phyloP scores from a whole-genome alignment of 192 early-diverging fungal genomes.

The Linderina pennispora region DNA sequence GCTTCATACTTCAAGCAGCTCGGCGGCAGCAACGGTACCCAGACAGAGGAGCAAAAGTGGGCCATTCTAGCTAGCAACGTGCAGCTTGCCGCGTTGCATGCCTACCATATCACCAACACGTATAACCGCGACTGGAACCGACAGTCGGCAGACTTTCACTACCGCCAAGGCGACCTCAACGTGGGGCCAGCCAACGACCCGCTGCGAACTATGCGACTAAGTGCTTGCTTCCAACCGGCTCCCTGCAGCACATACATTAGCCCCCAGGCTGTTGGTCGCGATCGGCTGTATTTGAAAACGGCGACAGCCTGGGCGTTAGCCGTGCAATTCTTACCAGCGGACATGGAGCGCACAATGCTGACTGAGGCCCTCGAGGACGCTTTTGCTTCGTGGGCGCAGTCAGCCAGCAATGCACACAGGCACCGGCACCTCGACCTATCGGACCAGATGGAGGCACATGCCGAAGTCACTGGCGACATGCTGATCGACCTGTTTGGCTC shows the following conservation, averaged over 20 bases:
- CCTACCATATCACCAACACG: constrained; percentile 36
- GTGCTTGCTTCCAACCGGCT: constrained; percentile 24
- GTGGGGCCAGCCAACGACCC: constrained; percentile 44
- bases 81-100: constrained; percentile 24
- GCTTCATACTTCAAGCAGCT: background rate
- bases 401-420: constrained; percentile 9
- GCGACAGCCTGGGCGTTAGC: constrained; percentile 30
- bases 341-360: constrained; percentile 41
- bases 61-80: constrained; percentile 12
- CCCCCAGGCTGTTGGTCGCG: constrained; percentile 17
- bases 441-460: constrained; percentile 38
- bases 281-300: constrained; percentile 32
- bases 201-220: constrained; percentile 21
- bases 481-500: constrained; percentile 40
- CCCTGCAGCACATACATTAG: constrained; percentile 34
- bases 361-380: constrained; percentile 41
- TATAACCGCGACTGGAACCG: constrained; percentile 40
- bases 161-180: constrained; percentile 33
- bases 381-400: constrained; percentile 39
- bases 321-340: constrained; percentile 33
- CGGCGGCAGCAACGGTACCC: background rate
- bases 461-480: constrained; percentile 37
- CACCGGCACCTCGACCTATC: constrained; percentile 27
- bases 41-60: constrained; percentile 10
- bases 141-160: constrained; percentile 17